phyloP scores from a whole-genome alignment of 352 stramenopile species.

The Phytophthora macrochlamydospora region DNA sequence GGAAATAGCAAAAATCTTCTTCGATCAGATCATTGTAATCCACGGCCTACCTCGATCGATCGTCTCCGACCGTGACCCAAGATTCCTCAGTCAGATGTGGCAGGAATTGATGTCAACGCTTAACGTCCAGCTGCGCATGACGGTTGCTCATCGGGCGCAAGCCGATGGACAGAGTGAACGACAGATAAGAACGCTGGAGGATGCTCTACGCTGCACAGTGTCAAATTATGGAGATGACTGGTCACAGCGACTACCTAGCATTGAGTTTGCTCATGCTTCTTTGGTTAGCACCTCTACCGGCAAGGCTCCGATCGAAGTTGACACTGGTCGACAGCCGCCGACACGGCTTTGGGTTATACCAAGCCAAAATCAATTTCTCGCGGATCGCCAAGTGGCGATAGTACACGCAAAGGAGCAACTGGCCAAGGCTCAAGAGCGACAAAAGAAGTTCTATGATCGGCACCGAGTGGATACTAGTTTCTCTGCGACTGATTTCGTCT shows the following conservation, averaged over 20 bases:
- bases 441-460: conserved; percentile 1
- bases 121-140: conserved; percentile 4
- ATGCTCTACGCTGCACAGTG: conserved; percentile 1
- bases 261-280: conserved; percentile 5
- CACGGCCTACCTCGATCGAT: not conserved
- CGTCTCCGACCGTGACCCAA: not conserved
- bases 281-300: conserved; percentile 2
- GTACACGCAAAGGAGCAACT: not conserved
- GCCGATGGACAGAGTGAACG: conserved; percentile 3
- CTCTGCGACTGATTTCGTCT: not conserved
- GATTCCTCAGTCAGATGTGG: conserved; percentile 1
- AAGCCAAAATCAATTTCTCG: not conserved
- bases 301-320: not conserved
- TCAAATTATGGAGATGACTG: conserved; percentile 7
- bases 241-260: not conserved
- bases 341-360: not conserved
- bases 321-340: not conserved
- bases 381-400: not conserved
- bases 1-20: not conserved
- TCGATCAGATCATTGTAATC: not conserved
- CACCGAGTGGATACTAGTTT: not conserved
- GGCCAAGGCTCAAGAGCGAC: not conserved
- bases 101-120: not conserved
- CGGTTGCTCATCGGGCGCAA: conserved; percentile 4
- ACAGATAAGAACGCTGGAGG: conserved; percentile 5